A percentile compares a stretch with the other conserved stretches of the same genome.
These are phyloP conservation scores for Bruguiera parviflora DNA, from an alignment of 345 rosid genomes.

Conservation along the genomic window DNA sequence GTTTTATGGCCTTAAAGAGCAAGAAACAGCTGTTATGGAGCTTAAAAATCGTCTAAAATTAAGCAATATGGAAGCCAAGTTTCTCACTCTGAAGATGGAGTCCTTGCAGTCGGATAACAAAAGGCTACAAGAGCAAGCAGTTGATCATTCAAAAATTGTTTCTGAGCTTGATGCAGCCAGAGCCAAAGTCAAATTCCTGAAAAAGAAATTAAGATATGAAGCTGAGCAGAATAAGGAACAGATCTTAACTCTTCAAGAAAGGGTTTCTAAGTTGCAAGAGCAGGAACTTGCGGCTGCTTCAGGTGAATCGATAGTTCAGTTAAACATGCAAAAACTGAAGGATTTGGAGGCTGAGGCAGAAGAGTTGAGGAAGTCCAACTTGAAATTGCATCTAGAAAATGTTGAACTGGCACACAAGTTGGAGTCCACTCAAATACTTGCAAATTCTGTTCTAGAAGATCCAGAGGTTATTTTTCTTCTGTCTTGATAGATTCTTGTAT, in stretches of 20 bases:
- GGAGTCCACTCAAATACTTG: slow-evolving; percentile 57
- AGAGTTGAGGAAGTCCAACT: slow-evolving; percentile 56
- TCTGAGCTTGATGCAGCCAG: slow-evolving; percentile 60
- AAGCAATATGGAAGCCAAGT: slow-evolving; percentile 67
- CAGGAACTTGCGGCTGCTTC: slow-evolving; percentile 42
- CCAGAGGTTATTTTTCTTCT: slow-evolving; percentile 40
- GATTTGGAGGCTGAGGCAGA: slow-evolving; percentile 61
- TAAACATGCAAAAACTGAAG: slow-evolving; percentile 48
- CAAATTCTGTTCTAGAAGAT: slow-evolving; percentile 55
- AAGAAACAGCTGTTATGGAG: slow-evolving; percentile 65
- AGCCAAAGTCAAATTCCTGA: slow-evolving; percentile 51
- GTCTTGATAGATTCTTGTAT: neutral
- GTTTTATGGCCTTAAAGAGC: slow-evolving; percentile 83
- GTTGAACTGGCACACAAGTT: slow-evolving; percentile 49
- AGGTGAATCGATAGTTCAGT: slow-evolving; percentile 30
- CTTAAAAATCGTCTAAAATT: slow-evolving; percentile 75
- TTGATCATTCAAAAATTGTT: slow-evolving; percentile 45
- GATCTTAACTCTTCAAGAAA: slow-evolving; percentile 56
- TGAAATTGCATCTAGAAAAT: slow-evolving; percentile 55
- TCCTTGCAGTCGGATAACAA: slow-evolving; percentile 62
- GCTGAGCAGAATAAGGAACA: slow-evolving; percentile 71
- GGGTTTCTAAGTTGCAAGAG: slow-evolving; percentile 60
- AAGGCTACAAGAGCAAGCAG: slow-evolving; percentile 54
- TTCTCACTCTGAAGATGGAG: slow-evolving; percentile 64
- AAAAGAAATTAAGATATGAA: slow-evolving; percentile 61